These are phyloP conservation scores for Hanseniaspora occidentalis DNA, from an alignment of 805 yeast genomes.

Conservation along the genomic window DNA sequence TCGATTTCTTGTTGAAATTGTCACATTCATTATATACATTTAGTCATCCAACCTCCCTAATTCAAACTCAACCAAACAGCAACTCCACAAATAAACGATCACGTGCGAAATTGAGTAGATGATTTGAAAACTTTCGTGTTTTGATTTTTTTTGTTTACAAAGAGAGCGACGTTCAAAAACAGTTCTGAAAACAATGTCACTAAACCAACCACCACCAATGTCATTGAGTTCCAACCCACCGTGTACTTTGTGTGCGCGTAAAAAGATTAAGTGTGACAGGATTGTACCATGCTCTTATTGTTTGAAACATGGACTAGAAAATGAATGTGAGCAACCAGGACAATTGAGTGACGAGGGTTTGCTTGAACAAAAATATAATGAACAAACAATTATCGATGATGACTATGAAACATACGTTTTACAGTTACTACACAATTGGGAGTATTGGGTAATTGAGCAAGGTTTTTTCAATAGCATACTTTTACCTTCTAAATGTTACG, in stretches of 20 bases:
- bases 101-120: no score
- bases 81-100: no score
- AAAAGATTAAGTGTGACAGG: constrained; percentile 25
- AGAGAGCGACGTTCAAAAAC: no score
- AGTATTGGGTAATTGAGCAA: constrained; percentile 16
- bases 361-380: not conserved
- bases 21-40: no score
- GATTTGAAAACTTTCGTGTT: no score
- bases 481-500: constrained; percentile 4
- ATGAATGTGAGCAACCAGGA: constrained; percentile 12
- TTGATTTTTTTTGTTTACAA: no score
- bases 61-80: no score
- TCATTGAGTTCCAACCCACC: not conserved
- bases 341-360: not conserved
- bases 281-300: constrained; percentile 23
- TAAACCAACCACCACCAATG: not conserved
- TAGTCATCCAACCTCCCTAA: no score
- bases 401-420: constrained; percentile 11
- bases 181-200: no score
- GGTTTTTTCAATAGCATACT: constrained; percentile 13
- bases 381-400: not conserved
- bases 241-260: constrained; percentile 13
- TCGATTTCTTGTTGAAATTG: no score
- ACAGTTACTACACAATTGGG: constrained; percentile 20
- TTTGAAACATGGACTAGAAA: constrained; percentile 17